Evolutionary conservation across 2,329 filamentous ascomycete species (phyloP), one percentile per base, ranked within the genome.

Genomic region (Lasiodiplodia theobromae): DNA sequence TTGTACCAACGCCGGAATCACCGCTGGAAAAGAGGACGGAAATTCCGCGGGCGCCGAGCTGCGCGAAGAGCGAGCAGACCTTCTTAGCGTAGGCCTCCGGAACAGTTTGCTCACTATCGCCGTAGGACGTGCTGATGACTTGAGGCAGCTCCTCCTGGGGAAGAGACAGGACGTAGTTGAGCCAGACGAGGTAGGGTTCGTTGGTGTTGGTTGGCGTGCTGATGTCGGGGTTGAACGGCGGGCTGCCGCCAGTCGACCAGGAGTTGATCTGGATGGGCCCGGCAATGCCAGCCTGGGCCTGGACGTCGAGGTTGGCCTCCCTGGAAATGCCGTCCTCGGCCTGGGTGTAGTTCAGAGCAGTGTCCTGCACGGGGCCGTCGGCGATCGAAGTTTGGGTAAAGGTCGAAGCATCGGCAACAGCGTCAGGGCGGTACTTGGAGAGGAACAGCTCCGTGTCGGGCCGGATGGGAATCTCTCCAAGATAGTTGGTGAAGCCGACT

Each of bases 91-190:
- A 92, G 10, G 85, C 84, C 2, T 80, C 74, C 0, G 90, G 89
- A 0, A 92, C 81, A 3, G 84, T 85, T 75, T 91, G 86, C 78
- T 92, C 90, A 63, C 88, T 85, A 70, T 91, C 89, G 62, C 88
- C 89, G 75, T 92, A 92, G 0, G 88, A 91, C 12, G 86, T 88
- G 66, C 84, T 86, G 74, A 92, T 85, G n/a, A 89, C 86, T 58
- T 87, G 85, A 0, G 90, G 89, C 1, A 92, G 81, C 23, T 85
- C 84, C 1, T 82, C 76, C 23, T 89, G 84, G 1, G 79, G 77
- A 0, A 90, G 82, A 2, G 79, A 77, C 0, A 90, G 82, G 2
- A 91, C 76, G 76, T 87, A 87, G 67, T 86, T 83, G 6, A 91
- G 80, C 81, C 87, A 91, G n/a, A 83, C 83, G 0, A 91, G 81